These are phyloP conservation scores for Tuber brumale DNA, from an alignment of 495 filamentous ascomycete genomes.

Conservation along the genomic window DNA sequence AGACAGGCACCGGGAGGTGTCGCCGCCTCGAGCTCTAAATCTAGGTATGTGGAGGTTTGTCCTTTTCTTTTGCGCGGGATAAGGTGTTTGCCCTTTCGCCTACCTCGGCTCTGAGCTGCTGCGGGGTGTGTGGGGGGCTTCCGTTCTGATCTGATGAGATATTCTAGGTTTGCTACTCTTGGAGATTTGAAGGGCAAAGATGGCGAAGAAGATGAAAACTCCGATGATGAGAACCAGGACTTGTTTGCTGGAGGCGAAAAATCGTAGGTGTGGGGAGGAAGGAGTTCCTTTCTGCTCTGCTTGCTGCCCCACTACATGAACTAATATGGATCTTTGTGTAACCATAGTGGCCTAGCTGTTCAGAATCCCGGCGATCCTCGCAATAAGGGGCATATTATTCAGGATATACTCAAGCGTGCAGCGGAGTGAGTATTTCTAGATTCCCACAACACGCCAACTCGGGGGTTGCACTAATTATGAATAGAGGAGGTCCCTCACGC, in stretches of 20 bases:
- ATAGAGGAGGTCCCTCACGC: conserved; percentile 33
- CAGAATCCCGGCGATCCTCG: conserved; percentile 66
- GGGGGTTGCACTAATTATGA: conserved; percentile 11
- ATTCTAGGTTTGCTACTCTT: conserved; percentile 52
- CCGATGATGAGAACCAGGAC: conserved; percentile 62
- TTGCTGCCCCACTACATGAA: conserved; percentile 1
- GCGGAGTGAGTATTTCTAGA: conserved; percentile 52
- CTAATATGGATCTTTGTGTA: conserved; percentile 10
- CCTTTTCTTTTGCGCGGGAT: neutral
- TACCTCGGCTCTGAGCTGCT: neutral
- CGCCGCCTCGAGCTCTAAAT: conserved; percentile 24
- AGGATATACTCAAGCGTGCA: conserved; percentile 77
- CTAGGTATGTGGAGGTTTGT: conserved; percentile 18
- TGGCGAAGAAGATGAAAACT: conserved; percentile 55
- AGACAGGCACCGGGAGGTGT: conserved; percentile 7
- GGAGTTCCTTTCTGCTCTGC: neutral
- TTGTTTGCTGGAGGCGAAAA: conserved; percentile 95
- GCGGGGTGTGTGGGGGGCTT: neutral
- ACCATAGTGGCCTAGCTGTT: conserved; percentile 66
- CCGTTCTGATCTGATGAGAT: conserved; percentile 5
- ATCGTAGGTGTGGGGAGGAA: conserved; percentile 46
- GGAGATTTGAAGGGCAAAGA: conserved; percentile 50
- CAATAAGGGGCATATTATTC: conserved; percentile 54
- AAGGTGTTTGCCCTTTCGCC: neutral
- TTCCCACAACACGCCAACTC: neutral